Conservation (phyloP, 2,329 filamentous ascomycete genomes). For the Paracamarosporium sp. region DNA sequence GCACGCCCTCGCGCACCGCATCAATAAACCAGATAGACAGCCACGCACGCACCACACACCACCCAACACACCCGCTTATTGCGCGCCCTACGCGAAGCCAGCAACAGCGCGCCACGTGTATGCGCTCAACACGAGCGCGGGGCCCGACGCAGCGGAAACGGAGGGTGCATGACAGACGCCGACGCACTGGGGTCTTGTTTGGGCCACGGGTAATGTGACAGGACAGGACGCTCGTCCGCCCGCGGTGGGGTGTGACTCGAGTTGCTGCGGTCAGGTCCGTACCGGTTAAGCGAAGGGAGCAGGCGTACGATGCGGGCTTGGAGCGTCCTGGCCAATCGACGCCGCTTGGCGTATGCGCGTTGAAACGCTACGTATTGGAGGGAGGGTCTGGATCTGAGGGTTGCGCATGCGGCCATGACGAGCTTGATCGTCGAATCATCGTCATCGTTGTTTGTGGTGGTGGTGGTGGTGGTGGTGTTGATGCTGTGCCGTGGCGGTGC, state of each 20-base stretch:
- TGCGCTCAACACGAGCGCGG: conserved; percentile 24
- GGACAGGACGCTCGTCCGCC: too few species aligned
- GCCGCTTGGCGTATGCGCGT: conserved; percentile 37
- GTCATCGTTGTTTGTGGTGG: conserved; percentile 24
- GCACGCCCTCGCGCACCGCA: not conserved
- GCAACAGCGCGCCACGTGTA: conserved; percentile 47
- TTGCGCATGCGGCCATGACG: conserved; percentile 18
- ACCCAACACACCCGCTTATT: conserved; percentile 23
- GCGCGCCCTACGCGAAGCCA: conserved; percentile 32
- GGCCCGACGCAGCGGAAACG: conserved; percentile 19
- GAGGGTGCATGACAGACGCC: not conserved
- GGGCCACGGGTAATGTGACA: conserved; percentile 28
- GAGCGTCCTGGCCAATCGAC: conserved; percentile 31
- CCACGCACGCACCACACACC: conserved; percentile 3
- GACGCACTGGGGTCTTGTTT: too few species aligned
- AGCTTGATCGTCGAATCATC: conserved; percentile 18
- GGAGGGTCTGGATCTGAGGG: conserved; percentile 13
- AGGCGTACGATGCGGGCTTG: conserved; percentile 16
- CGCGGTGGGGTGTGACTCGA: conserved; percentile 37
- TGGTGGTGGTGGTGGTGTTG: conserved; percentile 14
- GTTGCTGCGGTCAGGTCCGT: conserved; percentile 40
- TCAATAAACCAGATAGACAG: not conserved
- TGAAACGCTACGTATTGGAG: conserved; percentile 39
- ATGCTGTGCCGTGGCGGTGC: conserved; percentile 20
- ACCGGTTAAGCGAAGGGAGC: conserved; percentile 38